Percentiles rank a stretch among this genome's conserved stretches.
These are phyloP conservation scores for Penicillium nordicum DNA, from an alignment of 2,329 filamentous ascomycete species.

Conservation along the genomic window DNA sequence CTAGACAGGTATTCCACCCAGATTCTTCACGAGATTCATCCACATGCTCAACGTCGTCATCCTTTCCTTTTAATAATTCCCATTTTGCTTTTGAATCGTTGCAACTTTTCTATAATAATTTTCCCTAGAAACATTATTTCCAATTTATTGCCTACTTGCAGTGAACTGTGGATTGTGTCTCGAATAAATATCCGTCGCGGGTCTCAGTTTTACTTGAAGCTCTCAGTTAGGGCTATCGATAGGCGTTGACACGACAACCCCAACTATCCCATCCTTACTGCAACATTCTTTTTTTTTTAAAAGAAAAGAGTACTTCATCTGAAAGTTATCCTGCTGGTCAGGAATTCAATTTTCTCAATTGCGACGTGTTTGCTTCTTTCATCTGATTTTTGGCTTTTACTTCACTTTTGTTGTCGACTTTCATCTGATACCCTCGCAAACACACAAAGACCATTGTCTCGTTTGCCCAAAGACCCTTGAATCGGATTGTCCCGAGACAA, in stretches of 20 bases:
- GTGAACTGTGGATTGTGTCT: constrained; percentile 20
- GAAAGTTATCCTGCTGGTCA: constrained; percentile 29
- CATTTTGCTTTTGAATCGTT: constrained; percentile 1
- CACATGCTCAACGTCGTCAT: constrained; percentile 31
- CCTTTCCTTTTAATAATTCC: constrained; percentile 14
- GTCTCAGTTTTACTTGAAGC: constrained; percentile 16
- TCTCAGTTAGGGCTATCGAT: constrained; percentile 30
- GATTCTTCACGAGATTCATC: constrained; percentile 35
- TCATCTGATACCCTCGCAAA: background rate
- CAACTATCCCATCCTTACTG: constrained; percentile 34
- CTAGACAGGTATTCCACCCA: constrained; percentile 24
- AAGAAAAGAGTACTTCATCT: constrained; percentile 15
- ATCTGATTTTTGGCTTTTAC: background rate
- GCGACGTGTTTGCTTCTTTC: background rate
- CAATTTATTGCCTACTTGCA: constrained; percentile 16
- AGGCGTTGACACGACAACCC: constrained; percentile 39
- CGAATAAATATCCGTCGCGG: constrained; percentile 19
- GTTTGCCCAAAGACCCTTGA: background rate
- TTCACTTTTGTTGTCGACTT: constrained; percentile 2
- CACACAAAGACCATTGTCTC: constrained; percentile 1
- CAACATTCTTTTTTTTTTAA: constrained; percentile 27
- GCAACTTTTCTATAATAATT: constrained; percentile 12
- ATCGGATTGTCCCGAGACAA: background rate
- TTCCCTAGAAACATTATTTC: constrained; percentile 1
- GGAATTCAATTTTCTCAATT: constrained; percentile 14